Base-by-base conservation (phyloP, 345 rosid species). In the Gossypium bickii region DNA sequence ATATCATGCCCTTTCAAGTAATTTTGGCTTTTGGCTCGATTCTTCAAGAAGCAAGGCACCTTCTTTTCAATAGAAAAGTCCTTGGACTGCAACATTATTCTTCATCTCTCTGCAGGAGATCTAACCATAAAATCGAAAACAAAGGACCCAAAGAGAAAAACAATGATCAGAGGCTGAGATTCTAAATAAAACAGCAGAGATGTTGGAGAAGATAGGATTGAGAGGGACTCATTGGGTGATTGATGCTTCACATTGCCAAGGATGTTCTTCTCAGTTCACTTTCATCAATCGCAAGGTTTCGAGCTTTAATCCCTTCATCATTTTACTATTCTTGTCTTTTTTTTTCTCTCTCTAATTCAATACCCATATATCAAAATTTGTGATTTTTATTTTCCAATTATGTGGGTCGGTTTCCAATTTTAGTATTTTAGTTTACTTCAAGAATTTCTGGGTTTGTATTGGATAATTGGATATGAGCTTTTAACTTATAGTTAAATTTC, bases 281-380 rank as follows among this genome's bases (percentile, higher is more conserved):
- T 91, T 95, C 89, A 91, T 95, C 89, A 93, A 93, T 86, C 98
- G 97, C 89, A 93, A 95, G 98, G 99, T 93, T 22, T 12, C 18
- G 64, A 29, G 2, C 9, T 55, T 49, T 38, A n/a, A 58, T 76
- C 38, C 3, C 67, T 76, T 45, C 12, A 16, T 48, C 48, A 12
- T 43, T 43, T 57, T 20, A 29, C 9, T 2, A 52, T 74, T 29
- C 22, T 52, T 52, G 7, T 20, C 18, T 65, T 1, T 70, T 67
- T 29, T 29, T 47, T 53, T 1, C n/a, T 11, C 17, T 49, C 17
- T 61, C 67, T 63, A 60, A 15, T 66, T 20, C 41, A 12, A 73
- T 67, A 79, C 59, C 76, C 60, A 65, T 70, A 61, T 65, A 57
- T 52, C 67, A 57, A 74, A 44, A 17, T 7, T 67, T 57, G 38